Percentiles rank a stretch among this genome's conserved stretches.
phyloP scores from a whole-genome alignment of 805 yeast species.

The Ogataea saltuana region DNA sequence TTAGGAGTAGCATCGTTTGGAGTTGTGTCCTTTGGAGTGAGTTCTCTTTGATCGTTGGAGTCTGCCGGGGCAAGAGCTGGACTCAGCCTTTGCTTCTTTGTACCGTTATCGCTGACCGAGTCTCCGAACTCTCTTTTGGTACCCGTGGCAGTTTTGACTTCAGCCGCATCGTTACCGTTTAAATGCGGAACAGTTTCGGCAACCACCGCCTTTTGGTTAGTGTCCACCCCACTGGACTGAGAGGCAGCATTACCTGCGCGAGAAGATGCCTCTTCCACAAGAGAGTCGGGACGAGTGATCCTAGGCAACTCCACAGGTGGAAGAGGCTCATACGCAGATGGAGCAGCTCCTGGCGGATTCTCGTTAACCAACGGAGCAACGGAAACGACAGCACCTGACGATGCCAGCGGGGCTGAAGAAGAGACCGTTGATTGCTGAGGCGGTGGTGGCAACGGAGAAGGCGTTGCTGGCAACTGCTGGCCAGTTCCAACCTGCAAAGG shows the following conservation, averaged over 20 bases:
- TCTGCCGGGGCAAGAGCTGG: no score
- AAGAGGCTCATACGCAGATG: background rate
- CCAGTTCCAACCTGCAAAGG: conserved; percentile 31
- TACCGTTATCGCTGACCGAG: background rate
- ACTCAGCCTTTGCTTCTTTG: conserved; percentile 18
- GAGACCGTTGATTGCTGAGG: conserved; percentile 11
- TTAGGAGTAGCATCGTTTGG: no score
- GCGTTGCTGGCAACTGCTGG: conserved; percentile 24
- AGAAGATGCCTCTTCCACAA: no score
- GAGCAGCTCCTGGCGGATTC: background rate
- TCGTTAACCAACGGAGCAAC: conserved; percentile 7
- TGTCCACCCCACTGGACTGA: no score
- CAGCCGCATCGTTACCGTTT: background rate
- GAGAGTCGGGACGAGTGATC: conserved; percentile 1
- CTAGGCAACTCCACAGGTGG: conserved; percentile 7
- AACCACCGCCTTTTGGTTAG: no score
- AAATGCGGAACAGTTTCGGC: background rate
- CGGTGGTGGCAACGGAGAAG: conserved; percentile 10
- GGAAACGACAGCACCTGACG: conserved; percentile 3
- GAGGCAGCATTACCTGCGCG: no score
- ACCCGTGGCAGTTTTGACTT: conserved; percentile 4
- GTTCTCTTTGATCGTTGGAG: no score
- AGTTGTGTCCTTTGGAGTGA: no score
- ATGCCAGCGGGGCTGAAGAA: conserved; percentile 11
- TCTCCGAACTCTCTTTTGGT: conserved; percentile 16